Evolutionary conservation across 2,329 filamentous ascomycete genomes (phyloP), one percentile per base, ranked within the genome.

Genomic region (Colletotrichum sp.): DNA sequence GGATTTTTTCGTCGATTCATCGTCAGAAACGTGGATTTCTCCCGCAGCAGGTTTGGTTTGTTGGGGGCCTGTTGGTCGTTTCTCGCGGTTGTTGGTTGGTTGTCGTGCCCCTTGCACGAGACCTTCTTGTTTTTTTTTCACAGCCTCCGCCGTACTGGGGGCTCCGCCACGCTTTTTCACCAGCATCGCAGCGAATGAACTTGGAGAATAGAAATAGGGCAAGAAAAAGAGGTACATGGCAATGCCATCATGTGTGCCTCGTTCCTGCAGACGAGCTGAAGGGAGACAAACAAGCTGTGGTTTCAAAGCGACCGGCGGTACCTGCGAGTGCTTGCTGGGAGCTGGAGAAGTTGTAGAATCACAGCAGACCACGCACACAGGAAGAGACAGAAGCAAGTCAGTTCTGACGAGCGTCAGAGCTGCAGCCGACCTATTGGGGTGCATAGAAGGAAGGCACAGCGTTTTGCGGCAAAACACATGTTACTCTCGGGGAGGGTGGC

Each of bases 231-330:
- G 26, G 21, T 56, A 26, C 9, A 58, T 28, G 68, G 36, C 56
- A 52, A 62, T 62, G 26, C 56, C 36, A 48, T 70, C 21, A 16
- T 62, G 36, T 30, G n/a, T 73, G 43, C 70, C 64, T 32, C 32
- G 64, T 69, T 64, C 43, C 56, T 75, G 62, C 68, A 72, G 62
- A 72, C 18, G 26, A 30, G 52, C 56, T 58, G 38, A 70, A 43
- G 58, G 30, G 38, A 34, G 38, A 34, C 18, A 26, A 13, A 55
- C 24, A 36, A 9, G 38, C 36, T 24, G 62, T 34, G 30, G 56
- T 69, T 61, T 61, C 55, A 56, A 64, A 66, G 30, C 24, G 26
- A 62, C 38, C 55, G 32, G 16, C 32, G 24, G 68, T 38, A 28
- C 38, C 34, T 56, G n/a, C 12, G 30, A 38, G 24, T 52, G 26